Evolutionary conservation across 1,284 basidiomycete species (phyloP).

Genomic region (Irpex sp.): DNA sequence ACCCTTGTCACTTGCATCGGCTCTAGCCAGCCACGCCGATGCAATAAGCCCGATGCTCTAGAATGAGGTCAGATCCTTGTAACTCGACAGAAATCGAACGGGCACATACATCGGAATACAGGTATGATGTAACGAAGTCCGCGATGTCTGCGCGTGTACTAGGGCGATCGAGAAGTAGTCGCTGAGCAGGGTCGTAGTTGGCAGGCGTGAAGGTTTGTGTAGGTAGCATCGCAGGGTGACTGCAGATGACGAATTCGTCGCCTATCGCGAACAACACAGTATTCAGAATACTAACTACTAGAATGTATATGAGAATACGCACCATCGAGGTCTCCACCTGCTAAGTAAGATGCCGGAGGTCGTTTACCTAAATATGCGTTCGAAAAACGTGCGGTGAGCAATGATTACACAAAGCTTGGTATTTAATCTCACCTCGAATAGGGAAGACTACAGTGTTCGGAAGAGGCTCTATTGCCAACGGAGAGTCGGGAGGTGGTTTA

Average conservation of each 20-base stretch:
- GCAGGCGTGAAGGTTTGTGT: constrained; percentile 28
- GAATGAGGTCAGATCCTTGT: neutral
- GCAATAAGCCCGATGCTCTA: constrained; percentile 39
- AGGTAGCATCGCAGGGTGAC: constrained; percentile 20
- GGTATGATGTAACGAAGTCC: constrained; percentile 75
- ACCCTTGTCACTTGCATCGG: constrained; percentile 54
- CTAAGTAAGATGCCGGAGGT: constrained; percentile 53
- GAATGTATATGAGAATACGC: constrained; percentile 21
- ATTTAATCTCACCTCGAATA: constrained; percentile 33
- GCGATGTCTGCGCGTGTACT: constrained; percentile 67
- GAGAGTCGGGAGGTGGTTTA: constrained; percentile 40
- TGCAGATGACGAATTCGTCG: constrained; percentile 8
- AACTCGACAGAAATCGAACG: neutral
- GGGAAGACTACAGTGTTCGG: constrained; percentile 56
- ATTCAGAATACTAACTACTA: neutral
- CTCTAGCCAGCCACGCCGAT: constrained; percentile 51
- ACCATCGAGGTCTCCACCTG: constrained; percentile 62
- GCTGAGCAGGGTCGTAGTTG: constrained; percentile 27
- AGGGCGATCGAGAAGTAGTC: constrained; percentile 38
- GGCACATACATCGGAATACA: constrained; percentile 57
- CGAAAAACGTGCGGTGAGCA: neutral
- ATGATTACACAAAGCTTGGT: neutral
- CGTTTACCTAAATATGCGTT: constrained; percentile 36
- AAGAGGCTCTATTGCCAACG: constrained; percentile 43
- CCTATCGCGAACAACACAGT: neutral